Evolutionary conservation across 1,139 yeast genomes (phyloP).

Genomic region (Arxiozyma slooffiae): DNA sequence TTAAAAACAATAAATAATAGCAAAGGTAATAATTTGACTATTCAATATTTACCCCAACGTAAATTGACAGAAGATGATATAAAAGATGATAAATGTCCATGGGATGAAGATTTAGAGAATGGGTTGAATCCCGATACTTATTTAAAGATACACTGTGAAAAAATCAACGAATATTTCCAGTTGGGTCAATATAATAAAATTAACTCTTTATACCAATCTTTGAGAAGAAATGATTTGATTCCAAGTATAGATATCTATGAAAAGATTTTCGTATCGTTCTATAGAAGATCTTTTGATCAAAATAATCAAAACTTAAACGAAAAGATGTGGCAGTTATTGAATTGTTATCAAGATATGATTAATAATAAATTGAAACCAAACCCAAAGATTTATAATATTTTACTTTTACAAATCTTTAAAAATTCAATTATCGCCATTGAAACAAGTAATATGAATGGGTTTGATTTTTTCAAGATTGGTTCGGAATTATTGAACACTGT

Average conservation of each 20-base stretch:
- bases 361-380: slow-evolving; percentile 45
- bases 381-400: slow-evolving; percentile 42
- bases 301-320: slow-evolving; percentile 38
- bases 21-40: not conserved
- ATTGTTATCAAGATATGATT: slow-evolving; percentile 58
- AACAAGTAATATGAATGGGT: slow-evolving; percentile 33
- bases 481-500: slow-evolving; percentile 48
- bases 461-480: slow-evolving; percentile 55
- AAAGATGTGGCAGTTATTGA: slow-evolving; percentile 48
- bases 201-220: slow-evolving; percentile 33
- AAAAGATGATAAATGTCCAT: slow-evolving; percentile 12
- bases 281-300: slow-evolving; percentile 32
- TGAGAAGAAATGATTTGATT: slow-evolving; percentile 32
- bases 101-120: slow-evolving; percentile 27
- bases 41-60: not conserved
- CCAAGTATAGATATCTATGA: slow-evolving; percentile 31
- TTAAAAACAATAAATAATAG: not conserved
- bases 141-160: slow-evolving; percentile 17
- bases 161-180: slow-evolving; percentile 21
- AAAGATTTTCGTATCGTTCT: slow-evolving; percentile 30
- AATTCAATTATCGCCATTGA: slow-evolving; percentile 40
- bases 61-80: slow-evolving; percentile 1
- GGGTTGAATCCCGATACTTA: slow-evolving; percentile 22
- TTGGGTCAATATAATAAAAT: slow-evolving; percentile 29
- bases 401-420: slow-evolving; percentile 42